phyloP scores from a whole-genome alignment of 225 moss, liverwort and hornwort genomes.

The Straminergon stramineum region DNA sequence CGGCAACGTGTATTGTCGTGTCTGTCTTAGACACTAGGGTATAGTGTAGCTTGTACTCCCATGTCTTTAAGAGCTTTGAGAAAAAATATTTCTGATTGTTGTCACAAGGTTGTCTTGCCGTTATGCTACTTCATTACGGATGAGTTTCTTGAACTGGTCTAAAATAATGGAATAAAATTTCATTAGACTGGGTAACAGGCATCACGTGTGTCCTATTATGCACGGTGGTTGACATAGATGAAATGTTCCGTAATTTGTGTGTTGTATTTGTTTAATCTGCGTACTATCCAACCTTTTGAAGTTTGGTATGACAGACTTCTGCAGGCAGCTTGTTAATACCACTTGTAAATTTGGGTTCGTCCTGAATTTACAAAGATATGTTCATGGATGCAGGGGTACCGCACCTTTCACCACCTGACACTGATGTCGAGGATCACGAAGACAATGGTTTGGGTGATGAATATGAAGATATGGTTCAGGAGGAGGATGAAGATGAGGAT shows the following conservation, averaged over 20 bases:
- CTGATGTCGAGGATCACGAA: constrained; percentile 96
- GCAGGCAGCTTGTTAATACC: constrained; percentile 45
- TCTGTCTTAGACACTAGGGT: background rate
- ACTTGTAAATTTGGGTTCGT: constrained; percentile 71
- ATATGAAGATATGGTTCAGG: constrained; percentile 93
- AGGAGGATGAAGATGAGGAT: constrained; percentile 94
- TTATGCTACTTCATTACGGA: background rate
- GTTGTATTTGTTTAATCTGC: background rate
- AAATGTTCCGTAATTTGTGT: background rate
- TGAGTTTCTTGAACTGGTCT: background rate
- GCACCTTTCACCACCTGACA: constrained; percentile 90
- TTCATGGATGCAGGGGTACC: constrained; percentile 84
- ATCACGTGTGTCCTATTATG: background rate
- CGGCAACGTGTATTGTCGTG: background rate
- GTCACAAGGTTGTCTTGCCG: background rate
- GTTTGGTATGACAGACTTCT: constrained; percentile 10
- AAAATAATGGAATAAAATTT: background rate
- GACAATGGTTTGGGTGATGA: constrained; percentile 92
- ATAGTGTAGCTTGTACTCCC: background rate
- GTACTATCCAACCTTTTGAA: background rate
- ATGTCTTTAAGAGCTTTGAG: background rate
- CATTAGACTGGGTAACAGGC: background rate
- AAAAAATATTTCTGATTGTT: background rate
- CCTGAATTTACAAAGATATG: constrained; percentile 66
- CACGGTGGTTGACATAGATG: background rate